phyloP scores from a whole-genome alignment of 176 grass and related monocot species.

The Secale cereale region DNA sequence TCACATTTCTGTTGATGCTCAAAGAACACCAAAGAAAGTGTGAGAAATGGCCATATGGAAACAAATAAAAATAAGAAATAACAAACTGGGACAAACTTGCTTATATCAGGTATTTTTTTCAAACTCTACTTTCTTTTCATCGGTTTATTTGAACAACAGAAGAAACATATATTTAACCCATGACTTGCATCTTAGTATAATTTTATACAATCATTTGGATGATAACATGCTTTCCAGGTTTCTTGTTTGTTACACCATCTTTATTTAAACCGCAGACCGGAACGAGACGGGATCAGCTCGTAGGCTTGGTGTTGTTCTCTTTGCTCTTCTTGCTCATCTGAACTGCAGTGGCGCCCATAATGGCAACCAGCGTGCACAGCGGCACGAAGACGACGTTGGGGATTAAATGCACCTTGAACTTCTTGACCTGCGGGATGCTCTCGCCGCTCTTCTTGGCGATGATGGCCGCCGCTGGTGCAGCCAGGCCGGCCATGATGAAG shows the following conservation, averaged over 20 bases:
- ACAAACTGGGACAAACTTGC: background rate
- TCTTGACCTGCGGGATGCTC: slow-evolving; percentile 50
- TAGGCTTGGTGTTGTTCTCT: background rate
- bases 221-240: background rate
- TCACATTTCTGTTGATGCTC: background rate
- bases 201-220: background rate
- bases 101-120: background rate
- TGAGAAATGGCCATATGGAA: background rate
- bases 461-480: slow-evolving; percentile 24
- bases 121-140: background rate
- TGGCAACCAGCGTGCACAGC: slow-evolving; percentile 25
- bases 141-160: background rate
- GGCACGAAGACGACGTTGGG: slow-evolving; percentile 76
- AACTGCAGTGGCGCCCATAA: slow-evolving; percentile 28
- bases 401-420: slow-evolving; percentile 54
- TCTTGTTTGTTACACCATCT: slow-evolving; percentile 2
- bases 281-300: background rate
- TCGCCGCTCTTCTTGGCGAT: slow-evolving; percentile 39
- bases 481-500: slow-evolving; percentile 42
- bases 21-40: background rate
- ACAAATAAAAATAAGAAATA: background rate
- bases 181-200: background rate
- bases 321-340: slow-evolving; percentile 36
- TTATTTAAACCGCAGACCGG: background rate
- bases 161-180: background rate